These are phyloP conservation scores for Suillus discolor DNA, from an alignment of 768 basidiomycete species.

Conservation along the genomic window DNA sequence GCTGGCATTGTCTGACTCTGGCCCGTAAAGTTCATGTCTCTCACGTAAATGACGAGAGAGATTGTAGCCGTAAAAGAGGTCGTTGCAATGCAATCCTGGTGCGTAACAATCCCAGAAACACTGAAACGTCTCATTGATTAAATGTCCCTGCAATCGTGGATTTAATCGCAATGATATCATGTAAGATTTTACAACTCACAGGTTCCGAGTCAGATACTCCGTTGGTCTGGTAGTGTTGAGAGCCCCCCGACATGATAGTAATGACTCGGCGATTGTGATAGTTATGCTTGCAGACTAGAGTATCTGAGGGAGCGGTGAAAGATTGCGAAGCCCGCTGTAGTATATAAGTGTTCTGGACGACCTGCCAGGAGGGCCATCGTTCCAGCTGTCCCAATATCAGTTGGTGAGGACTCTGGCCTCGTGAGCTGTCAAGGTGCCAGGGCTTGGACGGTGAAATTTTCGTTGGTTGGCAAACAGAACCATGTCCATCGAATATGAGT, in stretches of 20 bases:
- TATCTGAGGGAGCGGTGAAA: background rate
- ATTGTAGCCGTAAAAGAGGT: background rate
- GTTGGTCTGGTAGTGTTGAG: rapidly evolving
- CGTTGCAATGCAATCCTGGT: background rate
- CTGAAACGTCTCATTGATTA: background rate
- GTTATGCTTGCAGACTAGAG: background rate
- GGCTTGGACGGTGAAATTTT: background rate
- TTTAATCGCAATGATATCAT: background rate
- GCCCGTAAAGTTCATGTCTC: background rate
- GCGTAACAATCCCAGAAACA: background rate
- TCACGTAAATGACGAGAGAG: background rate
- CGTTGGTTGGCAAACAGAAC: background rate
- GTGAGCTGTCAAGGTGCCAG: background rate
- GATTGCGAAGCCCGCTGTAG: background rate
- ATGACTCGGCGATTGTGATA: too few species aligned
- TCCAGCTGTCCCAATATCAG: background rate
- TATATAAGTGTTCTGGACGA: background rate
- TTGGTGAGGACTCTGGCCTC: background rate
- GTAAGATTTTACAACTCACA: background rate
- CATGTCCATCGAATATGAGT: background rate
- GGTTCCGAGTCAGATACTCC: background rate
- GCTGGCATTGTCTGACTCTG: too few species aligned
- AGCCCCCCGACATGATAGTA: background rate
- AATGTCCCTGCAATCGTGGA: background rate
- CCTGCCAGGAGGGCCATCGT: background rate